phyloP scores from a whole-genome alignment of 352 stramenopile genomes.

The Phytopythium oedochilum region DNA sequence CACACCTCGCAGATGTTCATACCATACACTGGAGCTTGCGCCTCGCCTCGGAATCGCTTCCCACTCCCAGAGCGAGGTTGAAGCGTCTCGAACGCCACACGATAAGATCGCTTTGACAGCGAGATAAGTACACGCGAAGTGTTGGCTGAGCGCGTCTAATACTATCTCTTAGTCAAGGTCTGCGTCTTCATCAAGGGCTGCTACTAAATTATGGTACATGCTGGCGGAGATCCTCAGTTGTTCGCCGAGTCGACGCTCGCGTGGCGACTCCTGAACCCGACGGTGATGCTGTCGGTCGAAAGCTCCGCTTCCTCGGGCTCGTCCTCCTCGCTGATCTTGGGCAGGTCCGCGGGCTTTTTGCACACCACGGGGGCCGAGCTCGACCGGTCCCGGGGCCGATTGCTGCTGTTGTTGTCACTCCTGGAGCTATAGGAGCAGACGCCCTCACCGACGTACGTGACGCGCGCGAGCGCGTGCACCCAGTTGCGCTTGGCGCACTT shows the following conservation, averaged over 20 bases:
- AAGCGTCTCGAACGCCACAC: not conserved
- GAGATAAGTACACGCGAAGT: too few relatives aligned
- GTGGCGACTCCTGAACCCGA: not conserved
- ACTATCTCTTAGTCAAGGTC: not conserved
- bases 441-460: conserved; percentile 52
- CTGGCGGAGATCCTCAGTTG: not conserved
- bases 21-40: too few relatives aligned
- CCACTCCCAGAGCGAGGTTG: too few relatives aligned
- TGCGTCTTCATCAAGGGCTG: too few relatives aligned
- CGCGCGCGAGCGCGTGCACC: conserved; percentile 37
- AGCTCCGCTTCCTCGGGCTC: not conserved
- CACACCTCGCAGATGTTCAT: not conserved
- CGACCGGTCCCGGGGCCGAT: not conserved
- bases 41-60: too few relatives aligned
- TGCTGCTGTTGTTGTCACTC: not conserved
- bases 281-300: not conserved
- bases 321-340: conserved; percentile 7
- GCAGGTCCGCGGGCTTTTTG: not conserved
- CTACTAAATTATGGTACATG: too few relatives aligned
- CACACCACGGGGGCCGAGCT: not conserved
- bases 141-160: not conserved
- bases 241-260: conserved; percentile 1
- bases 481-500: conserved; percentile 47
- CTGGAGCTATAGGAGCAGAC: conserved; percentile 1
- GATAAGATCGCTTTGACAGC: too few relatives aligned